Evolutionary conservation across 768 basidiomycete species (phyloP).

Genomic region (Mycena pura): DNA sequence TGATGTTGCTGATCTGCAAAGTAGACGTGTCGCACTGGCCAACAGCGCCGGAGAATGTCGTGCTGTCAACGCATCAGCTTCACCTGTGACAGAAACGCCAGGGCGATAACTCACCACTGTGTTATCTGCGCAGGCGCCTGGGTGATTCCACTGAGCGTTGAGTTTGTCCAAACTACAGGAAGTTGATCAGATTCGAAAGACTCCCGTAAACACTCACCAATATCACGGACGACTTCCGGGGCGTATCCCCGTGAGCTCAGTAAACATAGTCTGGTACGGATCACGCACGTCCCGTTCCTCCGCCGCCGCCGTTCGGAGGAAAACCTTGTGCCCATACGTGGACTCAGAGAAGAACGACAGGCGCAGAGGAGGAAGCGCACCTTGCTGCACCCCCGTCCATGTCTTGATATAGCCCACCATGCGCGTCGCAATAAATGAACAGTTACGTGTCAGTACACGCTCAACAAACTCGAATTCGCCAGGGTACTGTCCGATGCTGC

Average conservation of each 20-base stretch:
- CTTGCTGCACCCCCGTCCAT: conserved; percentile 42
- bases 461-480: conserved; percentile 37
- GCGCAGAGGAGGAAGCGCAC: too few species aligned
- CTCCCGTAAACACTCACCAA: conserved; percentile 14
- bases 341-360: too few species aligned
- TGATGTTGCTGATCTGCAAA: conserved; percentile 42
- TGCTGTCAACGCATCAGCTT: conserved; percentile 32
- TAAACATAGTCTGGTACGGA: background rate
- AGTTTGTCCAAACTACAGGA: background rate
- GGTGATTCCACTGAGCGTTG: conserved; percentile 36
- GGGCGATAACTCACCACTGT: conserved; percentile 17
- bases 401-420: conserved; percentile 43
- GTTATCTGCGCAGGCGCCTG: conserved; percentile 25
- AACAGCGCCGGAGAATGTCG: conserved; percentile 39
- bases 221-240: conserved; percentile 29
- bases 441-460: conserved; percentile 37
- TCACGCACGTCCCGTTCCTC: conserved; percentile 36
- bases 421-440: conserved; percentile 31
- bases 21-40: conserved; percentile 42
- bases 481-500: conserved; percentile 44
- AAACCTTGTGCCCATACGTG: too few species aligned
- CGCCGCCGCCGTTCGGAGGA: conserved; percentile 45
- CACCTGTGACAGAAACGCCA: too few species aligned
- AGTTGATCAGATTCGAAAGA: background rate
- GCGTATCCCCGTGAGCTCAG: background rate